Evolutionary conservation across 1,284 basidiomycete species (phyloP).

Genomic region (Ceratobasidium sp.): DNA sequence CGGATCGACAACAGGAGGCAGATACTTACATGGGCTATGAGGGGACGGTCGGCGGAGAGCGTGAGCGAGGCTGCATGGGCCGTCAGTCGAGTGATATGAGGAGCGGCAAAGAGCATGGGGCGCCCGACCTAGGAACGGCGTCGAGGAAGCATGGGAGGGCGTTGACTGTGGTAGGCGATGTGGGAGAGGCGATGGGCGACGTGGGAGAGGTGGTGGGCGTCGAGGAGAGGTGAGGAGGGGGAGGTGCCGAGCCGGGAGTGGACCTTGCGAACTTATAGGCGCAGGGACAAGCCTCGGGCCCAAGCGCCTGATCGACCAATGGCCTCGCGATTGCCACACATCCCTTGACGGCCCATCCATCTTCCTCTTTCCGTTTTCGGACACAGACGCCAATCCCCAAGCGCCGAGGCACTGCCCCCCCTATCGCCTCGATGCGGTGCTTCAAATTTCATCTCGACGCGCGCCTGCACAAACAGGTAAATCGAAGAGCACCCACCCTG

Average conservation of each 20-base stretch:
- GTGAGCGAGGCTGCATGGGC: background rate
- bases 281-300: background rate
- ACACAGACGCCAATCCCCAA: constrained; percentile 15
- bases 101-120: background rate
- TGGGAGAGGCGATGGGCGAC: background rate
- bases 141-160: background rate
- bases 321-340: constrained; percentile 23
- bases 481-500: too few species aligned
- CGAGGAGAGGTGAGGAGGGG: too few species aligned
- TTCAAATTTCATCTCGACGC: too few species aligned
- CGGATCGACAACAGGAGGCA: background rate
- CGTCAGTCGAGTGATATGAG: background rate
- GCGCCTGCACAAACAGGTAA: too few species aligned
- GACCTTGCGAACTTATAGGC: too few species aligned
- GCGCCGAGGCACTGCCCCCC: background rate
- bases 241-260: too few species aligned
- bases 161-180: background rate
- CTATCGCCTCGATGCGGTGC: too few species aligned
- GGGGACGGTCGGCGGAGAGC: background rate
- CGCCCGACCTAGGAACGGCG: background rate
- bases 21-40: constrained; percentile 1
- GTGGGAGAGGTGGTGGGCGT: background rate
- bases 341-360: constrained; percentile 21
- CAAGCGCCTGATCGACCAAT: constrained; percentile 2
- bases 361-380: constrained; percentile 13